Evolutionary conservation across 2,329 filamentous ascomycete genomes (phyloP), one percentile per base, ranked within the genome.

Genomic region (Ophiobolus disseminans): DNA sequence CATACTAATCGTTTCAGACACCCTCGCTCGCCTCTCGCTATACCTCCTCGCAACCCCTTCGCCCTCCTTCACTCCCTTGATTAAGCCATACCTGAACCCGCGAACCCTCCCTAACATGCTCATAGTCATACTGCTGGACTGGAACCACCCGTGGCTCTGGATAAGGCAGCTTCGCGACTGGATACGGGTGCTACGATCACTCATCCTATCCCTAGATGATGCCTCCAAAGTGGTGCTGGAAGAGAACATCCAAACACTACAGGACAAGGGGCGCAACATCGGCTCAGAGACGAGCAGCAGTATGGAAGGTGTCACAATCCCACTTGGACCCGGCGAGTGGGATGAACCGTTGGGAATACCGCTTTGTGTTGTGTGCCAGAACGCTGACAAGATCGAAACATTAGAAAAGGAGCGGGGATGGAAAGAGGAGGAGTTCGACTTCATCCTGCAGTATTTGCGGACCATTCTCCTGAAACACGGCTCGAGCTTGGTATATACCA

Each of bases 361-460:
- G 0, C 78, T 99, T 28, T 95, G 90, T 66, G 89, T 99, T 7
- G 91, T 97, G n/a, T 96, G 93, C 70, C 92, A 97, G 73, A 94
- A 96, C 70, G 91, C 91, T 11, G 90, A 96, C 74, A 91, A 90
- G 72, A 96, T 97, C 72, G 92, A 97, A 67, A 83, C 85, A 30
- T 75, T 99, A 48, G 94, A 97, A 75, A 91, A 90, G 71, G 92
- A 91, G 40, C 86, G 92, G 50, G 86, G 88, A 11, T 99, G 93
- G 91, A 93, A 91, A 74, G 94, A 99, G 73, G 91, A 95, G 59
- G 89, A 96, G 63, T 99, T 99, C 66, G 94, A 99, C 72, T 92
- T 94, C 59, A 90, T 99, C 34, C 81, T 97, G 50, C 94, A 99
- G 69, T 96, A 92, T 70, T 78, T 99, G 66, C 85, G 94, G 58